Conservation (phyloP, 2,329 filamentous ascomycete genomes). For the Sporothrix mexicana region DNA sequence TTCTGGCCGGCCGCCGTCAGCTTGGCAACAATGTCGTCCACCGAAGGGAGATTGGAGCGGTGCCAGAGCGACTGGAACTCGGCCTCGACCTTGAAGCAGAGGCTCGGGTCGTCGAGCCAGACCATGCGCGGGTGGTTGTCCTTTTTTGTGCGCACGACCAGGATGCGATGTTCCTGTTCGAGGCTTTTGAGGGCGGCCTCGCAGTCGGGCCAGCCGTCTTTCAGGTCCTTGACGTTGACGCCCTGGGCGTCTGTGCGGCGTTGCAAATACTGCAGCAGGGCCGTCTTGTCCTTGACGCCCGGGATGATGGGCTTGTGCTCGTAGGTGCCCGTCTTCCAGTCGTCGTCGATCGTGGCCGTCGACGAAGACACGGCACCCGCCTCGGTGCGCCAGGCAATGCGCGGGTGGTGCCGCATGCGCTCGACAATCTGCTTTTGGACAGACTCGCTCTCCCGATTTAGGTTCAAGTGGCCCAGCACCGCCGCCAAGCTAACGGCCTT, state of each 20-base stretch:
- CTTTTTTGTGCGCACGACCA: conserved; percentile 91
- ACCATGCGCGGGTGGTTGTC: conserved; percentile 85
- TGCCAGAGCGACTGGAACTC: conserved; percentile 88
- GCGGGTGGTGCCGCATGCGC: conserved; percentile 69
- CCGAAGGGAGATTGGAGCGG: conserved; percentile 75
- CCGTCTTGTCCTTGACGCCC: conserved; percentile 76
- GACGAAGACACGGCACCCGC: conserved; percentile 53
- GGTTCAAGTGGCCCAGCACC: conserved; percentile 79
- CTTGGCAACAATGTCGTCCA: conserved; percentile 77
- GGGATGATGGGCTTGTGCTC: conserved; percentile 80
- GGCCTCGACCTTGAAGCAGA: conserved; percentile 75
- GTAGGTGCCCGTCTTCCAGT: conserved; percentile 73
- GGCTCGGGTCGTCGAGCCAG: conserved; percentile 83
- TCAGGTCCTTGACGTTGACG: conserved; percentile 85
- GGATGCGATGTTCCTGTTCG: conserved; percentile 76
- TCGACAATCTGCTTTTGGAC: conserved; percentile 69
- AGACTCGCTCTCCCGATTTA: conserved; percentile 66
- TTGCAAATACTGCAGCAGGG: conserved; percentile 82
- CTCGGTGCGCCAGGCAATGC: conserved; percentile 61
- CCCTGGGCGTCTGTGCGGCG: conserved; percentile 79
- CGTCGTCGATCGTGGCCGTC: conserved; percentile 20
- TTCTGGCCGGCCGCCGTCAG: conserved; percentile 79
- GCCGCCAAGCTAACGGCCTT: conserved; percentile 73
- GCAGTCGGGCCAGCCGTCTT: conserved; percentile 93
- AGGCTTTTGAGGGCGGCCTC: conserved; percentile 77